phyloP scores from a whole-genome alignment of 2,329 filamentous ascomycete genomes.

The Blumeria graminis region DNA sequence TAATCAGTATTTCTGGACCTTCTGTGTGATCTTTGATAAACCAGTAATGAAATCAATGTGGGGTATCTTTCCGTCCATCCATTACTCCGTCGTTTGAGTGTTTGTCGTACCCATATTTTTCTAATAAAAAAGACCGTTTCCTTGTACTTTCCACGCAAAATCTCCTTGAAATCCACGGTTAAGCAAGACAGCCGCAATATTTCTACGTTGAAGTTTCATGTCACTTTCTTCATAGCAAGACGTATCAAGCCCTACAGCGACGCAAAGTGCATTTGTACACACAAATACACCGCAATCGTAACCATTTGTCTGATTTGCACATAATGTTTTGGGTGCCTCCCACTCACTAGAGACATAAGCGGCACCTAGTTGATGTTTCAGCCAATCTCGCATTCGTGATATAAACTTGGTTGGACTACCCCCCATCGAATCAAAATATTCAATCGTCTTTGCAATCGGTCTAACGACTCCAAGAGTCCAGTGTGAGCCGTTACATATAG shows the following conservation, averaged over 20 bases:
- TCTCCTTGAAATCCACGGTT: constrained; percentile 41
- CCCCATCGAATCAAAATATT: constrained; percentile 46
- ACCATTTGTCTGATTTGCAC: constrained; percentile 36
- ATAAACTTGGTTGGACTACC: constrained; percentile 18
- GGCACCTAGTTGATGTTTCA: constrained; percentile 31
- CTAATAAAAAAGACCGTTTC: neutral
- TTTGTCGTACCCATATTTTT: neutral
- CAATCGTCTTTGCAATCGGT: constrained; percentile 32
- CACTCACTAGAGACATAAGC: constrained; percentile 34
- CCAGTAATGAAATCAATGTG: neutral
- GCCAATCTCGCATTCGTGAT: constrained; percentile 25
- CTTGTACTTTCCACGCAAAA: constrained; percentile 18
- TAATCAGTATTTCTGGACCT: no score
- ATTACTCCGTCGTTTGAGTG: no score
- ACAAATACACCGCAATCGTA: constrained; percentile 60
- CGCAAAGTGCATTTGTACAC: constrained; percentile 45
- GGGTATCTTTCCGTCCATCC: neutral
- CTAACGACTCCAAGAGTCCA: constrained; percentile 51
- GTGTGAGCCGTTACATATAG: constrained; percentile 38
- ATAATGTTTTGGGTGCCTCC: constrained; percentile 25
- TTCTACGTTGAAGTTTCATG: constrained; percentile 32
- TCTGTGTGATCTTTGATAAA: neutral
- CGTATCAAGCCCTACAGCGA: constrained; percentile 18
- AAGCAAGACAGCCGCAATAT: constrained; percentile 39
- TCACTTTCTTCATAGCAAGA: constrained; percentile 25